Percentiles rank a stretch among this genome's conserved stretches.
phyloP scores from a whole-genome alignment of 2,329 filamentous ascomycete genomes.

The Fonsecaea pedrosoi region DNA sequence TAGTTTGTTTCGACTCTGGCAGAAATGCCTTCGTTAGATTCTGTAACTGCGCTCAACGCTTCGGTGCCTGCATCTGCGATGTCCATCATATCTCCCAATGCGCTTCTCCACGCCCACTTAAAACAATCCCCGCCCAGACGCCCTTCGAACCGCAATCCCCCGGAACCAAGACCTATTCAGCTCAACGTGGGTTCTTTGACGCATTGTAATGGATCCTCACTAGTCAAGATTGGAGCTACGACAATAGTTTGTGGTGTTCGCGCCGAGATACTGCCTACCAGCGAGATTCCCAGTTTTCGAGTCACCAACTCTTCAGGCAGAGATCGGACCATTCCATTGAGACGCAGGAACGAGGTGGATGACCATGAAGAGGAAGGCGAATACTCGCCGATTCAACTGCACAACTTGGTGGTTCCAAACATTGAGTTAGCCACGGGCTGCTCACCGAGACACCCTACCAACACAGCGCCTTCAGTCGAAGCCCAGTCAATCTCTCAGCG shows the following conservation, averaged over 20 bases:
- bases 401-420: constrained; percentile 86
- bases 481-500: constrained; percentile 86
- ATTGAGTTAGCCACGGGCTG: constrained; percentile 91
- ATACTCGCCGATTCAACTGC: constrained; percentile 43
- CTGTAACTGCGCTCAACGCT: constrained; percentile 1
- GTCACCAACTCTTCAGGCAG: constrained; percentile 43
- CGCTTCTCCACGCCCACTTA: constrained; percentile 89
- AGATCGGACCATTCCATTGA: constrained; percentile 10
- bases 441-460: constrained; percentile 82
- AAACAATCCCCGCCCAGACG: constrained; percentile 68
- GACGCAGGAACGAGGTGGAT: constrained; percentile 46
- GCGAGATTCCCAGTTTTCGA: constrained; percentile 74
- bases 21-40: constrained; percentile 28
- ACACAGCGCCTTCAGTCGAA: constrained; percentile 70
- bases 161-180: constrained; percentile 73
- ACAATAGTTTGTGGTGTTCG: constrained; percentile 94
- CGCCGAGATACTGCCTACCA: constrained; percentile 78
- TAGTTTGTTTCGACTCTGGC: constrained; percentile 2
- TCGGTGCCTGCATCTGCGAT: constrained; percentile 36
- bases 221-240: constrained; percentile 80
- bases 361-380: constrained; percentile 53
- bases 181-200: constrained; percentile 84
- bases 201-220: constrained; percentile 86
- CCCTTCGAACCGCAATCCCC: constrained; percentile 78
- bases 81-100: constrained; percentile 64